Conservation (phyloP, 768 basidiomycete species). For the Symmetrospora coprosmae region DNA sequence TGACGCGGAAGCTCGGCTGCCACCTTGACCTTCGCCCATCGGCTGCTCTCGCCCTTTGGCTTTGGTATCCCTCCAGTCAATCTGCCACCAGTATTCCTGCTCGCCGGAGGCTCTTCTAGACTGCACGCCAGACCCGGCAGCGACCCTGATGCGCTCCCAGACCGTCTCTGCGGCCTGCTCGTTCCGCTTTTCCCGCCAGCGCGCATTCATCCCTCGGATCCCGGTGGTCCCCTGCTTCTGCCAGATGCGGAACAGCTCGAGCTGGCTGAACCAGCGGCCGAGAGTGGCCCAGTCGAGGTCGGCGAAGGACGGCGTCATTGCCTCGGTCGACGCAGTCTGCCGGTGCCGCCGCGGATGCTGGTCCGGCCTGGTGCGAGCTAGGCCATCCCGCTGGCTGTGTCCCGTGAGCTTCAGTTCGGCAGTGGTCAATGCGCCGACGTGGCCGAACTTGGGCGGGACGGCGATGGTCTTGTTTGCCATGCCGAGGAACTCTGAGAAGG, state of each 20-base stretch:
- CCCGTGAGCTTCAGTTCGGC: too few relatives aligned
- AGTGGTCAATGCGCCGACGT: too few relatives aligned
- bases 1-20: too few relatives aligned
- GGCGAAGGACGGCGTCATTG: background rate
- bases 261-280: background rate
- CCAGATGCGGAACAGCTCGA: conserved; percentile 3
- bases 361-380: too few relatives aligned
- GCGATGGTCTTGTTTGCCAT: background rate
- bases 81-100: background rate
- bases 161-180: background rate
- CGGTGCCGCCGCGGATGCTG: too few relatives aligned
- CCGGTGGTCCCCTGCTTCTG: background rate
- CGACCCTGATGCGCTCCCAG: background rate
- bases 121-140: background rate
- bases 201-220: background rate
- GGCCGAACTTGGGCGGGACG: background rate
- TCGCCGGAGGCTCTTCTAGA: too few relatives aligned
- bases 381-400: too few relatives aligned
- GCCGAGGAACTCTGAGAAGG: background rate
- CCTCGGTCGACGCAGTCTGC: too few relatives aligned
- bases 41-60: too few relatives aligned
- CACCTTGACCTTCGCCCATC: too few relatives aligned
- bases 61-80: conserved; percentile 3
- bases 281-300: background rate
- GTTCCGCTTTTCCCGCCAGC: background rate